Conservation (phyloP, 1,139 yeast genomes). For the Protomyces inundatus region DNA sequence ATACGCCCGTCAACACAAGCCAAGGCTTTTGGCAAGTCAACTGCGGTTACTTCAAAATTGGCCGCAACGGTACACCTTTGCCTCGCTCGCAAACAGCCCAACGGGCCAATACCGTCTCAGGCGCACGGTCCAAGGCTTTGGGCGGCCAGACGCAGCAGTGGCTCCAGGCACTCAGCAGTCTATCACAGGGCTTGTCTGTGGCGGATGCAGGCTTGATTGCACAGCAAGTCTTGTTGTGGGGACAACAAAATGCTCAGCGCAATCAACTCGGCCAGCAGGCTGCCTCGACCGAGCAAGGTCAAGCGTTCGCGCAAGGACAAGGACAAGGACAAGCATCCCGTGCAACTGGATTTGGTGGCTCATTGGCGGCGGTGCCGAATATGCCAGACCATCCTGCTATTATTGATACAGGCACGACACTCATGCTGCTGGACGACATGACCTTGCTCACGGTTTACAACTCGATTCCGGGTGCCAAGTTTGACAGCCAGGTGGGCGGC, state of each 20-base stretch:
- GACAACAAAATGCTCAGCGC: background rate
- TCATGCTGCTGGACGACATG: conserved; percentile 44
- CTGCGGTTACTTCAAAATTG: conserved; percentile 81
- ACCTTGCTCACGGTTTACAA: conserved; percentile 18
- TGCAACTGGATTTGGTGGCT: background rate
- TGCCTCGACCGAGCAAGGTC: background rate
- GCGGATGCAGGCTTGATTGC: conserved; percentile 11
- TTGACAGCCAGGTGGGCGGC: conserved; percentile 10
- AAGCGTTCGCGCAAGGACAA: no score
- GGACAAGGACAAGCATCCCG: background rate
- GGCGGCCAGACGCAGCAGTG: background rate
- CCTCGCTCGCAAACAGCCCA: conserved; percentile 45
- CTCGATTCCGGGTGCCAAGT: conserved; percentile 12
- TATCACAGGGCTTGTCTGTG: conserved; percentile 5
- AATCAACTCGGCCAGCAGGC: background rate
- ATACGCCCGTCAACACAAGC: conserved; percentile 78
- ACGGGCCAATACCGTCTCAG: background rate
- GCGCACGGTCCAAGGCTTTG: background rate
- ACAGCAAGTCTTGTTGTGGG: background rate
- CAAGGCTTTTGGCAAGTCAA: conserved; percentile 99
- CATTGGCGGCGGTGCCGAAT: background rate
- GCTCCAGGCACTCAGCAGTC: background rate
- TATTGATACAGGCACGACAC: conserved; percentile 95
- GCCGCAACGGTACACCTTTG: conserved; percentile 82
- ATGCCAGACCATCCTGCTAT: conserved; percentile 63